Base-by-base conservation (phyloP, 108 stramenopile species). In the Schizochytrium sp. region DNA sequence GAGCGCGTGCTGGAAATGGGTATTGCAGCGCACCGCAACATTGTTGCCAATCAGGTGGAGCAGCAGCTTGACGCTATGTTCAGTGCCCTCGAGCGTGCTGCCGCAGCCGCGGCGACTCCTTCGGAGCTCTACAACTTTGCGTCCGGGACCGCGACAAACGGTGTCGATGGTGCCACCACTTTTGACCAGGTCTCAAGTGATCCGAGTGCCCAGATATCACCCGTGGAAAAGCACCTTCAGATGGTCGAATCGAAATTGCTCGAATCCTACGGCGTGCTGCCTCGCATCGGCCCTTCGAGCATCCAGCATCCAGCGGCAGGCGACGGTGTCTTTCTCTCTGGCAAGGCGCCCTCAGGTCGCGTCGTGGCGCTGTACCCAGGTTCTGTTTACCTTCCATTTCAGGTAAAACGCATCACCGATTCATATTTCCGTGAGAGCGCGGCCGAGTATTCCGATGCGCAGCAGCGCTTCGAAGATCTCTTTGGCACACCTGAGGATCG, bases 301-400 rank as follows among this genome's bases (percentile, higher is more conserved):
- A 69, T 69, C 4, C 14, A 41, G 34, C 63, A 69, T 23, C 63
- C 63, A 10, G 25, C 63, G 10, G 63, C 63, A 28, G 63, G 63
- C 8, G 63, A 69, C 41, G 63, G 63, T 18, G 63, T 69, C 63
- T 69, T 69, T 18, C 34, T 69, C 10, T 69, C 63, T 23, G 63
- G 63, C 34, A 28, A 41, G 63, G 76, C 51, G 10, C 76, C n/a
- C 45, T n/a, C 45, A 12, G 76, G 76, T 23, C 45, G 48, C 48
- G 76, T 83, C 23, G 76, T 83, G 45, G 76, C 76, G 76, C 4
- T 83, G 18, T 83, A 83, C 51, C 76, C 76, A 16, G 76, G 76
- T 4, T 21, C 48, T 43, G 76, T 53, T 3, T 83, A 83, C 23
- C 51, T 53, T 43, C 76, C 76, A 16, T 83, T 83, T 83, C 76